Conservation (phyloP, 2,329 filamentous ascomycete genomes). For the Scytalidium lignicola region DNA sequence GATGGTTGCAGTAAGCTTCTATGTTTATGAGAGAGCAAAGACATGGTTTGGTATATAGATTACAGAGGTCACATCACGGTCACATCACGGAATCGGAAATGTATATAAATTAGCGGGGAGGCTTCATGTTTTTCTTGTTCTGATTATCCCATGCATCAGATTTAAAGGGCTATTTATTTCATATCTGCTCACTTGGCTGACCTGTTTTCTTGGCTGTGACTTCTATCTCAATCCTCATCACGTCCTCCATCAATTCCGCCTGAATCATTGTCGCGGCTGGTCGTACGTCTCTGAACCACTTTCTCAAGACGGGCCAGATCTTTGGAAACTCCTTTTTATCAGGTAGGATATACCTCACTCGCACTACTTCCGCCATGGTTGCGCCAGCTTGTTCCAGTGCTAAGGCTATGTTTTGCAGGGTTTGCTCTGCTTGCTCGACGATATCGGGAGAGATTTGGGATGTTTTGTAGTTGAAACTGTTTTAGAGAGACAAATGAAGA, state of each 20-base stretch:
- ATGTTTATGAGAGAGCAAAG: conserved; percentile 61
- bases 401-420: conserved; percentile 40
- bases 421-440: conserved; percentile 44
- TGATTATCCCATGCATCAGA: too few species aligned
- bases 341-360: conserved; percentile 48
- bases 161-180: too few species aligned
- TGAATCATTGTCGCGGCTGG: conserved; percentile 52
- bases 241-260: conserved; percentile 44
- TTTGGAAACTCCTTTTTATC: conserved; percentile 40
- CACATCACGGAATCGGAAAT: neutral
- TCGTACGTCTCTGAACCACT: conserved; percentile 41
- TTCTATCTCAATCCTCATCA: conserved; percentile 32
- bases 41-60: conserved; percentile 58
- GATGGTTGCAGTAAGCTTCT: conserved; percentile 70
- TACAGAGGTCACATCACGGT: neutral
- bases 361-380: conserved; percentile 41
- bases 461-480: conserved; percentile 46
- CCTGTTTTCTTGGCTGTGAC: conserved; percentile 27
- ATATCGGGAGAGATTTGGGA: conserved; percentile 40
- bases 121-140: neutral
- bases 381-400: conserved; percentile 41
- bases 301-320: conserved; percentile 45
- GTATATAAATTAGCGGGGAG: conserved; percentile 7
- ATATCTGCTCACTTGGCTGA: too few species aligned
- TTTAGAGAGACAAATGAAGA: neutral